Evolutionary conservation across 163 green algal species (phyloP).

Genomic region (Prototheca wickerhamii): DNA sequence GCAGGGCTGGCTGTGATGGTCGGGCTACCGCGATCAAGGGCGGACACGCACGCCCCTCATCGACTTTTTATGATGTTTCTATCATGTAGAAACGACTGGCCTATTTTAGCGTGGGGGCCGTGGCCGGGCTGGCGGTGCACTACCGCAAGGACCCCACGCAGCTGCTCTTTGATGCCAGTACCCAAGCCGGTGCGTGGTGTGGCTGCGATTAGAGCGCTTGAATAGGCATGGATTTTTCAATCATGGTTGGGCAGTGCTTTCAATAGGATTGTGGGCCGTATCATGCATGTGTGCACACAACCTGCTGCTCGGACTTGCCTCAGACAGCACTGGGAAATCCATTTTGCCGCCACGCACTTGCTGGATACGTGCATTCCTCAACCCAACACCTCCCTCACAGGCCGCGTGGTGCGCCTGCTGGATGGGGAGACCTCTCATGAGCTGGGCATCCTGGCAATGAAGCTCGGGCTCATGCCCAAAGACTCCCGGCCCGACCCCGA

Average conservation of each 20-base stretch:
- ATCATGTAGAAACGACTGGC: constrained; percentile 7
- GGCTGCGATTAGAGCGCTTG: neutral
- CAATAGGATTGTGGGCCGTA: too few relatives aligned
- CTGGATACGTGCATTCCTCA: too few relatives aligned
- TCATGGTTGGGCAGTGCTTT: neutral
- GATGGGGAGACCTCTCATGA: constrained; percentile 72
- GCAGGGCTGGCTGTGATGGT: neutral
- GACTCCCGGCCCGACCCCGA: constrained; percentile 62
- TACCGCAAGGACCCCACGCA: constrained; percentile 44
- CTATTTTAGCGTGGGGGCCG: constrained; percentile 3
- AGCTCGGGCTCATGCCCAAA: constrained; percentile 53
- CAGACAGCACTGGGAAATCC: too few relatives aligned
- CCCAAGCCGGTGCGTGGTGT: constrained; percentile 5
- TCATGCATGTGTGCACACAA: too few relatives aligned
- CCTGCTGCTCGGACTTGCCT: too few relatives aligned
- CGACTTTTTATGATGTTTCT: neutral
- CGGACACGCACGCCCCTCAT: too few relatives aligned
- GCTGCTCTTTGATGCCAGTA: constrained; percentile 38
- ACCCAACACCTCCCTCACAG: constrained; percentile 11
- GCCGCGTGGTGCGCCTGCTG: constrained; percentile 53
- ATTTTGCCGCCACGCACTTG: too few relatives aligned
- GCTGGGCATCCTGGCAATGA: constrained; percentile 55
- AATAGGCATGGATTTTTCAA: too few relatives aligned
- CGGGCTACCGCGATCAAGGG: too few relatives aligned
- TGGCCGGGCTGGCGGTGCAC: constrained; percentile 8